phyloP scores from a whole-genome alignment of 2,329 filamentous ascomycete species.

The Stachybotrys chlorohalonatus region DNA sequence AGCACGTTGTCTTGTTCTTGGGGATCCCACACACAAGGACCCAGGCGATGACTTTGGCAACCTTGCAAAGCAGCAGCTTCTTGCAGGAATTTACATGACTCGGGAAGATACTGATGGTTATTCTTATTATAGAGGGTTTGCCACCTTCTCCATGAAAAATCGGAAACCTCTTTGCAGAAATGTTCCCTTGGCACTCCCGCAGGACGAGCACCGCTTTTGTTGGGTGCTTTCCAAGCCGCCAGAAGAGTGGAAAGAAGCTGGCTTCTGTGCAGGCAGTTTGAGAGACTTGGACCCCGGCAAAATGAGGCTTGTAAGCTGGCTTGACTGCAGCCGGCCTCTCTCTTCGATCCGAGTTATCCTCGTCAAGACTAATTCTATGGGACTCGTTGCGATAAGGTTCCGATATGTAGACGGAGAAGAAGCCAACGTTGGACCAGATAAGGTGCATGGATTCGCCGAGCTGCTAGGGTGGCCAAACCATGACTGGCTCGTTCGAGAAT shows the following conservation, averaged over 20 bases:
- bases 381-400: too few relatives aligned
- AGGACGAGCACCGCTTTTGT: not conserved
- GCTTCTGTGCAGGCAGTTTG: not conserved
- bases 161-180: too few relatives aligned
- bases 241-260: not conserved
- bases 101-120: not conserved
- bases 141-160: not conserved
- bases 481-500: too few relatives aligned
- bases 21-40: not conserved
- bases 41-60: not conserved
- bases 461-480: too few relatives aligned
- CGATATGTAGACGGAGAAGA: too few relatives aligned
- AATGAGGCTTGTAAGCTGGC: not conserved
- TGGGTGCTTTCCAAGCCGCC: not conserved
- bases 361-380: not conserved
- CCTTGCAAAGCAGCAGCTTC: not conserved
- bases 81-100: not conserved
- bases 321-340: not conserved
- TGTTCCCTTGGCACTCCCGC: too few relatives aligned
- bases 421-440: too few relatives aligned
- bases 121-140: not conserved
- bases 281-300: not conserved
- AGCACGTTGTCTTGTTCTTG: not conserved
- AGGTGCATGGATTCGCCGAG: too few relatives aligned
- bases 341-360: not conserved